Evolutionary conservation across 2,329 filamentous ascomycete genomes (phyloP).

Genomic region (Chrysoporthe deuterocubensis): DNA sequence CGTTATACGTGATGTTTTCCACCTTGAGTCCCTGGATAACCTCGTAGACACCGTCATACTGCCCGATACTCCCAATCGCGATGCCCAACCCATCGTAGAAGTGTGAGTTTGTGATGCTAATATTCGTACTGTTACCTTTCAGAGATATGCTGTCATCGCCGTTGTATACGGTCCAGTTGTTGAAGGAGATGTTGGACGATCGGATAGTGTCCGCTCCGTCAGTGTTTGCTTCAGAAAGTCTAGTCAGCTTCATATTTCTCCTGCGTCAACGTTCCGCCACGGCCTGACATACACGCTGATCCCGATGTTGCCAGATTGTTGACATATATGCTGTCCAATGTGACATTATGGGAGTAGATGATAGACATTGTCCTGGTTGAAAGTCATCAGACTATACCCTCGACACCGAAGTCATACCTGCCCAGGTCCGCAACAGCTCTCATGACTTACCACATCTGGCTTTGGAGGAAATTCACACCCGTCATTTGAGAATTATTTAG

Average conservation of each 20-base stretch:
- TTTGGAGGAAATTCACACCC: constrained; percentile 50
- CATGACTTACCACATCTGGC: constrained; percentile 54
- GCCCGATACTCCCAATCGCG: constrained; percentile 53
- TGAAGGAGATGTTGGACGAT: constrained; percentile 34
- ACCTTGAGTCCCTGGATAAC: constrained; percentile 46
- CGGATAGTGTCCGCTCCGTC: constrained; percentile 38
- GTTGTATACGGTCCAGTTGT: constrained; percentile 36
- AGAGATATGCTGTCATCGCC: constrained; percentile 32
- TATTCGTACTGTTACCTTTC: constrained; percentile 35
- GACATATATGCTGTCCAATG: constrained; percentile 50
- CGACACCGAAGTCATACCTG: background rate
- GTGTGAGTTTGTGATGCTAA: constrained; percentile 42
- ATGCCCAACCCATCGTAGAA: constrained; percentile 49
- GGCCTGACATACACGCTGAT: constrained; percentile 29
- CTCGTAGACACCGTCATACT: constrained; percentile 48
- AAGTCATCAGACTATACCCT: background rate
- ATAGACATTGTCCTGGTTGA: constrained; percentile 46
- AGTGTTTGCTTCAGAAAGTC: constrained; percentile 35
- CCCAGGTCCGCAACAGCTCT: too few relatives aligned
- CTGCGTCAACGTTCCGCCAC: background rate
- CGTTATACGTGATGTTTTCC: constrained; percentile 43
- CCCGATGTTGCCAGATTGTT: constrained; percentile 45
- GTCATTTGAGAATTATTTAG: constrained; percentile 49
- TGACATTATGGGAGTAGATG: constrained; percentile 46
- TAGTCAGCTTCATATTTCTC: background rate